Evolutionary conservation across 371 early-diverging fungal genomes (phyloP), one percentile per base, ranked within the genome.

Genomic region (Apophysomyces elegans): DNA sequence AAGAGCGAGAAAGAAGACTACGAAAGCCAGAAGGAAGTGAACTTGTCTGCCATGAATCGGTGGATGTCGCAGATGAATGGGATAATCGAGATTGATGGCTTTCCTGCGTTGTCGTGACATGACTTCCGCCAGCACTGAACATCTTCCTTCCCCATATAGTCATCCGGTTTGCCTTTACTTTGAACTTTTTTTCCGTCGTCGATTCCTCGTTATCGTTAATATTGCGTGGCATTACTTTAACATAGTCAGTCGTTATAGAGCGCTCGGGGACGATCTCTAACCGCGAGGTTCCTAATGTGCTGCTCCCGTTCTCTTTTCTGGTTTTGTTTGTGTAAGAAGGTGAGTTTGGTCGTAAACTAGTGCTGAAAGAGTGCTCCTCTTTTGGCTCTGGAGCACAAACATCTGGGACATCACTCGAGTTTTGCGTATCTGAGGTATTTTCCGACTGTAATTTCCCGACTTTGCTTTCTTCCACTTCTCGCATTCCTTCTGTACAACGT

Each of bases 401-500:
- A 8, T 8, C 13, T 41, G 41, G 13, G 13, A 1, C 5, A 41
- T 5, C n/a, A 9, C 7, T 9, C 21, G 11, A 6, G 5, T 50
- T n/a, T 4, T 50, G 21, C 4, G 1, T 50, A 21, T 50, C 54
- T 50, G 54, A 21, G 3, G 21, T 21, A 21, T 11, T 18, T 21
- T 50, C 54, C 9, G n/a, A 21, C 0, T 21, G 54, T 4, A 50
- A 26, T 11, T 54, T 46, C 21, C 39, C 36, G 14, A 61, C 9
- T 2, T 66, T 66, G 4, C 57, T 18, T 5, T 59, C 46, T 4
- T 63, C 11, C 12, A 59, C 59, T 26, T 66, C 60, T 37, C 59
- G 63, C 62, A 67, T 64, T 14, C 70, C 74, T 1, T 63, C 62
- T 43, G 64, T 68, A 37, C 66, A 68, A 3, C 61, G 36, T 37